Percentiles rank a stretch among this genome's conserved stretches.
phyloP scores from a whole-genome alignment of 225 moss, liverwort and hornwort species.

The Marchantia polymorpha region DNA sequence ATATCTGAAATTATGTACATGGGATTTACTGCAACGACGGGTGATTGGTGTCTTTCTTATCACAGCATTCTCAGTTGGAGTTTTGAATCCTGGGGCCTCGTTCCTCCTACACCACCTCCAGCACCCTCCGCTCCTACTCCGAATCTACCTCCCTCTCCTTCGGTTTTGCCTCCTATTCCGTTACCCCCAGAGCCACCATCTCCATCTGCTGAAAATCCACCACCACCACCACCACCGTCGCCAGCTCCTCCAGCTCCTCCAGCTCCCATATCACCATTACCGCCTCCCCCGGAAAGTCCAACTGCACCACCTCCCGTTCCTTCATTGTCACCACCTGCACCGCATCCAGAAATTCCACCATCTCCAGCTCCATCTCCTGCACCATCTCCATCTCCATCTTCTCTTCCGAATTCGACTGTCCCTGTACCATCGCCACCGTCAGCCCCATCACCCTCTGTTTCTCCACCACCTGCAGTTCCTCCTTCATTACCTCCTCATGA shows the following conservation, averaged over 20 bases:
- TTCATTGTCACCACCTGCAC: constrained; percentile 29
- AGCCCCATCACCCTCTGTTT: background rate
- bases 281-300: constrained; percentile 1
- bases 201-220: constrained; percentile 3
- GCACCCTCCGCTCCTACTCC: background rate
- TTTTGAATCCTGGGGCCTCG: constrained; percentile 19
- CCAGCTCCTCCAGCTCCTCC: constrained; percentile 15
- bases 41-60: constrained; percentile 14
- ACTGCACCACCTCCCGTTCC: constrained; percentile 38
- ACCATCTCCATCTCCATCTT: background rate
- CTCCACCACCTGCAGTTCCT: background rate
- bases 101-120: constrained; percentile 26
- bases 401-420: background rate
- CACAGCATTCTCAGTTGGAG: constrained; percentile 21
- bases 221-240: constrained; percentile 26
- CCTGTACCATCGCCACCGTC: background rate
- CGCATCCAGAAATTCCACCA: constrained; percentile 27
- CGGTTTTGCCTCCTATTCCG: constrained; percentile 24
- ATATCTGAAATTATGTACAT: constrained; percentile 21
- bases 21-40: constrained; percentile 25
- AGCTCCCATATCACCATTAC: background rate
- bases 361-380: constrained; percentile 4
- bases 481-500: constrained; percentile 1
- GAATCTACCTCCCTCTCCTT: background rate
- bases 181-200: constrained; percentile 33